Conservation (phyloP, 1,139 yeast species). For the Maudiozyma humilis region DNA sequence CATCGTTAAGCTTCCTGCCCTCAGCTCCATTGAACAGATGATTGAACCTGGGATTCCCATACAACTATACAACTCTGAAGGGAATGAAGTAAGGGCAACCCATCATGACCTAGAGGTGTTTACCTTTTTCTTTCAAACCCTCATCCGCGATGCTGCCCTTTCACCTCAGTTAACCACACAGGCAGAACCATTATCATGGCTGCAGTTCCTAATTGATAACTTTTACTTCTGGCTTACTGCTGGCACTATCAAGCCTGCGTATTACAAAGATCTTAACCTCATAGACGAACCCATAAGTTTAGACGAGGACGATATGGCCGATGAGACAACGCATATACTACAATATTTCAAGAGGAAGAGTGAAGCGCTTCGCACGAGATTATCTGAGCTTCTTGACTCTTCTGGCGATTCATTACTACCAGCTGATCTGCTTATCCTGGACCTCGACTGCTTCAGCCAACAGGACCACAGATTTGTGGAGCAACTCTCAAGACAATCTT, state of each 20-base stretch:
- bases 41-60: slow-evolving; percentile 15
- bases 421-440: slow-evolving; percentile 15
- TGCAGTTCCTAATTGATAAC: slow-evolving; percentile 61
- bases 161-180: slow-evolving; percentile 14
- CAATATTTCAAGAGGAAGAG: slow-evolving; percentile 18
- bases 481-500: slow-evolving; percentile 20
- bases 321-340: background rate
- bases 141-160: slow-evolving; percentile 17
- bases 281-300: slow-evolving; percentile 11
- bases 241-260: slow-evolving; percentile 46
- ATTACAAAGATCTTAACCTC: slow-evolving; percentile 23
- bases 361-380: slow-evolving; percentile 12
- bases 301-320: background rate
- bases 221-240: slow-evolving; percentile 83
- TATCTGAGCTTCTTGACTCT: slow-evolving; percentile 14
- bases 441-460: slow-evolving; percentile 27
- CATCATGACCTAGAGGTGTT: slow-evolving; percentile 31
- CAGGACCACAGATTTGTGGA: slow-evolving; percentile 24
- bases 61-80: slow-evolving; percentile 12
- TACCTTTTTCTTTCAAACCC: slow-evolving; percentile 12
- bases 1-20: slow-evolving; percentile 34
- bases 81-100: slow-evolving; percentile 30
- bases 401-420: slow-evolving; percentile 16
- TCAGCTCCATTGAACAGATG: slow-evolving; percentile 24
- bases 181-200: slow-evolving; percentile 49